A percentile compares a stretch with the other conserved stretches of the same genome.
phyloP scores from a whole-genome alignment of 805 yeast genomes.

The Helenozyma rhizophorensis region DNA sequence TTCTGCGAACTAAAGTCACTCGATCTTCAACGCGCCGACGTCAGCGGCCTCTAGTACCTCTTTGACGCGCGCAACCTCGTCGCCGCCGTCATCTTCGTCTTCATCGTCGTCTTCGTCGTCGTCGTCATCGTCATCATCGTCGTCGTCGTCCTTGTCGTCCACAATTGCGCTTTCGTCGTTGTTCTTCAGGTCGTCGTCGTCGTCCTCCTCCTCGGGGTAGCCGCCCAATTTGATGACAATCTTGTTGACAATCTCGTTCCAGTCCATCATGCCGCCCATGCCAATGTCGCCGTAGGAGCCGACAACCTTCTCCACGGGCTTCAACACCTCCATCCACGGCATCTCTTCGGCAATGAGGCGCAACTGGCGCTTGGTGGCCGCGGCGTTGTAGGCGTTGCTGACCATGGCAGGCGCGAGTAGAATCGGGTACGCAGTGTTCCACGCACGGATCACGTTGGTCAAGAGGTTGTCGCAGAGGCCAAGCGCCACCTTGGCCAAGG shows the following conservation, averaged over 20 bases:
- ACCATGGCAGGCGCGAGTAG: constrained; percentile 95
- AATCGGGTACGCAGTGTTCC: constrained; percentile 91
- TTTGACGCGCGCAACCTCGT: constrained; percentile 11
- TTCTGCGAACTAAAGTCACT: no score
- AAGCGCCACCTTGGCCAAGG: constrained; percentile 80
- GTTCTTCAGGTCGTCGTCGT: constrained; percentile 44
- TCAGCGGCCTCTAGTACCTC: constrained; percentile 8
- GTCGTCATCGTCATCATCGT: constrained; percentile 31
- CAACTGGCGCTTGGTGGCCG: constrained; percentile 81
- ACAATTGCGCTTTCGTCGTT: constrained; percentile 27
- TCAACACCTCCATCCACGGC: constrained; percentile 92
- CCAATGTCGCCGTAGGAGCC: constrained; percentile 96
- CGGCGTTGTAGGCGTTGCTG: constrained; percentile 84
- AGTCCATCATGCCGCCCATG: constrained; percentile 99
- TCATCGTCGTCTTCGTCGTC: constrained; percentile 45
- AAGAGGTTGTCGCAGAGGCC: constrained; percentile 91
- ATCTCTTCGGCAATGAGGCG: constrained; percentile 77
- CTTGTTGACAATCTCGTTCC: constrained; percentile 88
- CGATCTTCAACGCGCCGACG: constrained; percentile 3
- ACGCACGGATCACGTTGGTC: constrained; percentile 87
- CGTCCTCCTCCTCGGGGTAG: constrained; percentile 47
- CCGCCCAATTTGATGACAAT: constrained; percentile 66
- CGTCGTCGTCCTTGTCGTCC: constrained; percentile 30
- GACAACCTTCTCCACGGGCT: constrained; percentile 91
- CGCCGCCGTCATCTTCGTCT: constrained; percentile 41